These are phyloP conservation scores for Lachancea kluyveri DNA, from an alignment of 805 yeast genomes.

Conservation along the genomic window DNA sequence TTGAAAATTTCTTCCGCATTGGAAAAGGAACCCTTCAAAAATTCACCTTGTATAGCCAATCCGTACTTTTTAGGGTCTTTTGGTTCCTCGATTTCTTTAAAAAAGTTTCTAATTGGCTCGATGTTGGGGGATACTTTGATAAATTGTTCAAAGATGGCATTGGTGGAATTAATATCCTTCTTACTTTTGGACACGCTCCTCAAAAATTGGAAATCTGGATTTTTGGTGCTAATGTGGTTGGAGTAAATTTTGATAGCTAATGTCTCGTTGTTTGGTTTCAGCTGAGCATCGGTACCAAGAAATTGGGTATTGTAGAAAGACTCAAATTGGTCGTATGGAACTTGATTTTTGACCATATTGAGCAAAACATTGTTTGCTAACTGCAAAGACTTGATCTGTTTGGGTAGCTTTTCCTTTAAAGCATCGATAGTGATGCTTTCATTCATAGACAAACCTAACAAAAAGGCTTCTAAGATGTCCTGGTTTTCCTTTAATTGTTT, in stretches of 20 bases:
- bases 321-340: slow-evolving; percentile 11
- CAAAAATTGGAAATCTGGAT: slow-evolving; percentile 16
- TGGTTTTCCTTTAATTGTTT: slow-evolving; percentile 14
- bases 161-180: slow-evolving; percentile 11
- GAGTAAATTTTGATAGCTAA: slow-evolving; percentile 21
- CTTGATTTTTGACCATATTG: slow-evolving; percentile 12
- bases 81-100: slow-evolving; percentile 16
- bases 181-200: slow-evolving; percentile 16
- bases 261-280: slow-evolving; percentile 16
- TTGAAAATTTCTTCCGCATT: slow-evolving; percentile 22
- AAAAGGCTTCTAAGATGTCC: slow-evolving; percentile 17
- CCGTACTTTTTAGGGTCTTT: slow-evolving; percentile 18
- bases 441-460: slow-evolving; percentile 11
- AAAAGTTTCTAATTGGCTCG: slow-evolving; percentile 15
- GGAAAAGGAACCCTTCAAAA: slow-evolving; percentile 16
- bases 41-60: slow-evolving; percentile 22
- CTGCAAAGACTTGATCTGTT: slow-evolving; percentile 14
- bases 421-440: slow-evolving; percentile 8
- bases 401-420: slow-evolving; percentile 13
- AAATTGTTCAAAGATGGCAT: slow-evolving; percentile 17
- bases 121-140: slow-evolving; percentile 18
- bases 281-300: slow-evolving; percentile 4
- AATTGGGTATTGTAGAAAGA: slow-evolving; percentile 15
- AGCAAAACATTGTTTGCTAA: slow-evolving; percentile 20
- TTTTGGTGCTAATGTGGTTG: slow-evolving; percentile 7